Evolutionary conservation across 768 basidiomycete species (phyloP).

Genomic region (Mycena rebaudengoi): DNA sequence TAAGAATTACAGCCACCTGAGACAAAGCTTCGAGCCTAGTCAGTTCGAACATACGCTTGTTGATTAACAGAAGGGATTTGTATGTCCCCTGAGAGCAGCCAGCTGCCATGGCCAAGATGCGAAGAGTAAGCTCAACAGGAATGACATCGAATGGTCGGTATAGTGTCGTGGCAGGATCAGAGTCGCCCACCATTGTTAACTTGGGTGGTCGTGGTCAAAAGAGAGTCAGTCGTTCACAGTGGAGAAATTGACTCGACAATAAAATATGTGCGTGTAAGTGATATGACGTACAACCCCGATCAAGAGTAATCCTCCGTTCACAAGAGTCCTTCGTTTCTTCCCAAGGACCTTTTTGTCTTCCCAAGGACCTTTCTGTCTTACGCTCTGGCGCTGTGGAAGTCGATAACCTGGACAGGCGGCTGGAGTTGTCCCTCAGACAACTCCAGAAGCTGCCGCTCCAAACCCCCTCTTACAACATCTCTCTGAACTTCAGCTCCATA

Average conservation of each 20-base stretch:
- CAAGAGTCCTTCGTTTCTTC: too few species aligned
- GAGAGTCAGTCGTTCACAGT: too few species aligned
- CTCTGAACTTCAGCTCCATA: slow-evolving; percentile 59
- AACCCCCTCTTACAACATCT: slow-evolving; percentile 39
- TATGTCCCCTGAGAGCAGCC: slow-evolving; percentile 18
- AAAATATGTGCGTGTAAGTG: too few species aligned
- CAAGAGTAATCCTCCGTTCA: too few species aligned
- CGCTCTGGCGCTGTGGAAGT: slow-evolving; percentile 28
- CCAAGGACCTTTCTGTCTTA: background rate
- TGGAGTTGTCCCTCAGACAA: slow-evolving; percentile 9
- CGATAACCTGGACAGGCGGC: slow-evolving; percentile 25
- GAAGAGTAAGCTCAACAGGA: slow-evolving; percentile 19
- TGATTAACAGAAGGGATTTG: slow-evolving; percentile 18
- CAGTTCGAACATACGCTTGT: slow-evolving; percentile 1
- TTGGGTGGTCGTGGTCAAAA: too few species aligned
- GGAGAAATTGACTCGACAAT: too few species aligned
- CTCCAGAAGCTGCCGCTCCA: slow-evolving; percentile 22
- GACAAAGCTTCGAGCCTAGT: slow-evolving; percentile 15
- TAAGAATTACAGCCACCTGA: slow-evolving; percentile 8
- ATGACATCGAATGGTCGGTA: slow-evolving; percentile 7
- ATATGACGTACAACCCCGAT: too few species aligned
- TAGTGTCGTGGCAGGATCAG: too few species aligned
- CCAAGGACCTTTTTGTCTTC: background rate
- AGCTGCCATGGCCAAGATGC: slow-evolving; percentile 12
- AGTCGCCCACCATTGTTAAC: too few species aligned